Evolutionary conservation across 2,329 filamentous ascomycete species (phyloP), one percentile per base, ranked within the genome.

Genomic region (Trichoderma citrinoviride): DNA sequence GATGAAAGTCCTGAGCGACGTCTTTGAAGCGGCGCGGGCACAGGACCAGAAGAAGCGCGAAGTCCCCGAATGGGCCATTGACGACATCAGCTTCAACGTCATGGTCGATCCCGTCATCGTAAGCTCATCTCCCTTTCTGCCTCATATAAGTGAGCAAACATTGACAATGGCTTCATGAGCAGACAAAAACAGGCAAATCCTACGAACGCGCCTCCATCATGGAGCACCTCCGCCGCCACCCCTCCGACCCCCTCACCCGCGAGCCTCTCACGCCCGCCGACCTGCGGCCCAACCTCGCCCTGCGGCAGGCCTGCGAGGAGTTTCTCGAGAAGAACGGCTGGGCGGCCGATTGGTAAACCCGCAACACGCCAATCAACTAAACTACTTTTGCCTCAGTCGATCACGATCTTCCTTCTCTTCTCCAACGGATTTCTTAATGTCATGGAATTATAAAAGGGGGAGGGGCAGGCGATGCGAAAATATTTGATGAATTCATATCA

Each of bases 271-370:
- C 78, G 0, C 81, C 86, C 0, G 79, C 82, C 1, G 92, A 97
- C 50, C 76, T 98, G 61, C 83, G 93, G 47, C 90, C 92, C 0
- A 98, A 98, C 74, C 82, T 96, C 50, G 90, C 85, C 0, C 80
- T 98, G 65, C 92, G 89, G 75, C 85, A 91, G 61, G 94, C 92
- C 0, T 96, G 92, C 73, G 87, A 91, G 52, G 91, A 95, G 70
- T 98, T 96, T 71, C 79, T 97, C 65, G 84, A 90, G 29, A 81
- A 91, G 70, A 97, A 97, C 71, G 93, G 92, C 10, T 97, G 95
- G 91, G 92, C 93, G 0, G 93, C 91, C 44, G 93, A 97, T 75
- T 98, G 91, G 90, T 96, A 80, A 7, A 37, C 25, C 33, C 23
- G 23, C 25, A 23, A 4, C 10, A 29, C 25, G 7, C 15, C n/a